Percentiles rank a stretch among this genome's conserved stretches.
Evolutionary conservation across 129 eudicot species (phyloP).

Genomic region (Mikania micrantha): DNA sequence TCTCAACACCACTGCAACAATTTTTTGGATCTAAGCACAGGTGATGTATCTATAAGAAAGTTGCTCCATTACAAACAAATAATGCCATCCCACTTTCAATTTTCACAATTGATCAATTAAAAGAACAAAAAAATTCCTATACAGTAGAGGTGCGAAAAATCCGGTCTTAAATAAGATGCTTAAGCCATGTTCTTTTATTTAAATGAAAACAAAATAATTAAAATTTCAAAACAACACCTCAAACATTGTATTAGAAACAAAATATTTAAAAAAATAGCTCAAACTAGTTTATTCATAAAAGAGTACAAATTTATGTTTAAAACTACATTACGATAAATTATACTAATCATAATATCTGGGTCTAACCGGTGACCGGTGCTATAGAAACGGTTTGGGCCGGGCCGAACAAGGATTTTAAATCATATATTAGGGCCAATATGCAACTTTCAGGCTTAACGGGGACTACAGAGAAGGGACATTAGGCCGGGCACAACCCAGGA

Average conservation of each 20-base stretch:
- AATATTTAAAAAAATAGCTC: too few relatives aligned
- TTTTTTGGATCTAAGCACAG: constrained; percentile 3
- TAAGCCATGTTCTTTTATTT: neutral
- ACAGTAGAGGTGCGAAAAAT: neutral
- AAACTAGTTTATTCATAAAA: neutral
- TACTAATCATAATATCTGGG: too few relatives aligned
- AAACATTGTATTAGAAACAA: too few relatives aligned
- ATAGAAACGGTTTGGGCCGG: neutral
- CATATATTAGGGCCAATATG: neutral
- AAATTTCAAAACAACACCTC: too few relatives aligned
- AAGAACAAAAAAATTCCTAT: neutral
- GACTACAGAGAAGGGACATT: neutral
- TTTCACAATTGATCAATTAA: neutral
- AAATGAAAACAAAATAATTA: neutral
- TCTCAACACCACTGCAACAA: constrained; percentile 76
- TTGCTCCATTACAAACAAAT: neutral
- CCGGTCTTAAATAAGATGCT: neutral
- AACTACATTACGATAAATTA: neutral
- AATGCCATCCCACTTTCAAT: constrained; percentile 2
- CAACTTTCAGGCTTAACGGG: neutral
- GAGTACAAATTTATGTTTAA: neutral
- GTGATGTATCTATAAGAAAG: neutral
- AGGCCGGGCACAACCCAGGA: neutral
- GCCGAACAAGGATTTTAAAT: neutral
- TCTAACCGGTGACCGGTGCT: too few relatives aligned